phyloP scores from a whole-genome alignment of 129 eudicot genomes.

The Calendula officinalis region DNA sequence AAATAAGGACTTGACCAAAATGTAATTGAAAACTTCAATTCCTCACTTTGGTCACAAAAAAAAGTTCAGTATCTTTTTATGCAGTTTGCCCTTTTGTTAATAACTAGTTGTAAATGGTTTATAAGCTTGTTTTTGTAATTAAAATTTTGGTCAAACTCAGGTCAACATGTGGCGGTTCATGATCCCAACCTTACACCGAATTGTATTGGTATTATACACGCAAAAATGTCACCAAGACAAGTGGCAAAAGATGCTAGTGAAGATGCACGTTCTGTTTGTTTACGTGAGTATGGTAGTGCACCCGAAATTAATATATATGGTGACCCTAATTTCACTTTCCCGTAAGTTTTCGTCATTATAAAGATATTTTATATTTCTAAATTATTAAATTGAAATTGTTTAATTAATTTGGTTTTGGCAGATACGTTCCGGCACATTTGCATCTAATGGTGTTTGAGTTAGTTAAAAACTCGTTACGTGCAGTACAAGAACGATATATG shows the following conservation, averaged over 20 bases:
- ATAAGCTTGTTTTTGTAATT: conserved; percentile 28
- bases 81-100: not conserved
- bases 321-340: conserved; percentile 82
- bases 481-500: conserved; percentile 89
- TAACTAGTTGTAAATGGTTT: conserved; percentile 1
- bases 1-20: too few species aligned
- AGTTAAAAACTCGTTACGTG: conserved; percentile 95
- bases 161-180: conserved; percentile 95
- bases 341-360: conserved; percentile 44
- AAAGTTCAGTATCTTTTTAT: too few species aligned
- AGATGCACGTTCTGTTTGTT: conserved; percentile 87
- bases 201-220: conserved; percentile 74
- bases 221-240: conserved; percentile 90
- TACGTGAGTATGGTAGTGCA: conserved; percentile 85
- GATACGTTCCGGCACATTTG: conserved; percentile 89
- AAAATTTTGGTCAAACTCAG: conserved; percentile 41
- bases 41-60: too few species aligned
- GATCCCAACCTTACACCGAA: conserved; percentile 82
- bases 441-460: conserved; percentile 97
- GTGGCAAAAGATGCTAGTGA: conserved; percentile 88
- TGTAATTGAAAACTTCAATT: too few species aligned
- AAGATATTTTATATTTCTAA: not conserved
- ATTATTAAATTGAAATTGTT: not conserved
- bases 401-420: conserved; percentile 25
- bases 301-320: conserved; percentile 84